These are phyloP conservation scores for Ramaria sp. DNA, from an alignment of 768 basidiomycete species.

Conservation along the genomic window DNA sequence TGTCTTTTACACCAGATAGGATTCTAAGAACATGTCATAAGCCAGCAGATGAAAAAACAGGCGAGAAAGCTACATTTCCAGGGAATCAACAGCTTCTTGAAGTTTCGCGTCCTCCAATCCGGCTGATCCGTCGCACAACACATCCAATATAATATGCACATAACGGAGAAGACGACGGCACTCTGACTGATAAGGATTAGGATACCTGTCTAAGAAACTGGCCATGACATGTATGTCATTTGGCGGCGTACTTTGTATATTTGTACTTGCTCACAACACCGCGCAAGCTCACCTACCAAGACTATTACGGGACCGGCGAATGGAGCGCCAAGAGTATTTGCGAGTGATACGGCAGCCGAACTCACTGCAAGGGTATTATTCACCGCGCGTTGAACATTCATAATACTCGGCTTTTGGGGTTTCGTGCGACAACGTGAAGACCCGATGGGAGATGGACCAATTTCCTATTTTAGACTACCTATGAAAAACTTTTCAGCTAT, in stretches of 20 bases:
- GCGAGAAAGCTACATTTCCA: slow-evolving; percentile 27
- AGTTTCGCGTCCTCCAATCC: slow-evolving; percentile 31
- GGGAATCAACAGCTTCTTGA: slow-evolving; percentile 30
- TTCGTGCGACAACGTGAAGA: too few species aligned
- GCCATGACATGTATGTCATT: too few species aligned
- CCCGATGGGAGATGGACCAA: too few species aligned
- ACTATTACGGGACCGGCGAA: slow-evolving; percentile 25
- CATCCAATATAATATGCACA: slow-evolving; percentile 1
- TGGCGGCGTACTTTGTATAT: slow-evolving; percentile 34
- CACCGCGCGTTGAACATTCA: neutral
- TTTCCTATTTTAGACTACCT: too few species aligned
- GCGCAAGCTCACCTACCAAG: slow-evolving; percentile 32
- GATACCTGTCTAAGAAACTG: too few species aligned
- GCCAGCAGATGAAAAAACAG: neutral
- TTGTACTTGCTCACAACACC: slow-evolving; percentile 33
- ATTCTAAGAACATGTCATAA: slow-evolving; percentile 18
- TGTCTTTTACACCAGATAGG: slow-evolving; percentile 27
- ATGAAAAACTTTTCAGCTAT: too few species aligned
- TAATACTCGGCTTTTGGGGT: neutral
- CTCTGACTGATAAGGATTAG: slow-evolving; percentile 13
- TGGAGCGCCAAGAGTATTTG: slow-evolving; percentile 4
- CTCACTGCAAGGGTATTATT: neutral
- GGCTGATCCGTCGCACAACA: slow-evolving; percentile 29
- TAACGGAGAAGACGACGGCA: neutral
- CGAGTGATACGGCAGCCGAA: slow-evolving; percentile 5